These are phyloP conservation scores for Alternaria angustiovoidea DNA, from an alignment of 2,329 filamentous ascomycete genomes.

Conservation along the genomic window DNA sequence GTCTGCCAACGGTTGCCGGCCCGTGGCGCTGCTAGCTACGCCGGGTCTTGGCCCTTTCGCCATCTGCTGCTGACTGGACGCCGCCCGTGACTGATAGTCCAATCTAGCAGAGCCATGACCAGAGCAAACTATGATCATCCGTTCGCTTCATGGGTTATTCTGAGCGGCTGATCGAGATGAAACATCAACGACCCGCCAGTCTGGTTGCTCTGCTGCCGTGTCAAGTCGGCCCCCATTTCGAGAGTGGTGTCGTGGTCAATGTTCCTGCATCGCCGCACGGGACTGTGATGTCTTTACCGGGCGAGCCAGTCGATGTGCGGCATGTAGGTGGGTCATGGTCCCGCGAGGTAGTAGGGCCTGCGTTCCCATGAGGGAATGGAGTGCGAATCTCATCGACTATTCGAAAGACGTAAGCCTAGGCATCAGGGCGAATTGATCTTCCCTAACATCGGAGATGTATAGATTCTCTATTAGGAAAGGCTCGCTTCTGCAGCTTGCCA, in stretches of 20 bases:
- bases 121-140: conserved; percentile 47
- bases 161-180: conserved; percentile 50
- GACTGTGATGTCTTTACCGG: conserved; percentile 43
- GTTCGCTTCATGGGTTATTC: conserved; percentile 50
- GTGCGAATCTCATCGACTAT: conserved; percentile 48
- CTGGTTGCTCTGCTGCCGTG: conserved; percentile 46
- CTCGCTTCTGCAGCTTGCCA: conserved; percentile 58
- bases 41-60: conserved; percentile 32
- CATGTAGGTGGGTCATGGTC: conserved; percentile 29
- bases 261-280: conserved; percentile 54
- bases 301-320: conserved; percentile 41
- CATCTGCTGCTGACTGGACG: conserved; percentile 39
- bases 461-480: conserved; percentile 52
- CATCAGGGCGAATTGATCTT: conserved; percentile 47
- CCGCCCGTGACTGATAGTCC: conserved; percentile 33
- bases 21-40: conserved; percentile 42
- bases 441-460: conserved; percentile 54
- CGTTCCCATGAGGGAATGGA: conserved; percentile 52
- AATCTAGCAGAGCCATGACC: conserved; percentile 32
- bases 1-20: conserved; percentile 42
- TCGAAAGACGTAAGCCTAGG: conserved; percentile 47
- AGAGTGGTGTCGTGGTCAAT: conserved; percentile 51
- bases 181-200: conserved; percentile 47
- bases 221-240: conserved; percentile 44
- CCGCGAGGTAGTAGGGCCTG: conserved; percentile 33